Conservation (phyloP, 306 rosid species). For the Fragaria nilgerrensis region DNA sequence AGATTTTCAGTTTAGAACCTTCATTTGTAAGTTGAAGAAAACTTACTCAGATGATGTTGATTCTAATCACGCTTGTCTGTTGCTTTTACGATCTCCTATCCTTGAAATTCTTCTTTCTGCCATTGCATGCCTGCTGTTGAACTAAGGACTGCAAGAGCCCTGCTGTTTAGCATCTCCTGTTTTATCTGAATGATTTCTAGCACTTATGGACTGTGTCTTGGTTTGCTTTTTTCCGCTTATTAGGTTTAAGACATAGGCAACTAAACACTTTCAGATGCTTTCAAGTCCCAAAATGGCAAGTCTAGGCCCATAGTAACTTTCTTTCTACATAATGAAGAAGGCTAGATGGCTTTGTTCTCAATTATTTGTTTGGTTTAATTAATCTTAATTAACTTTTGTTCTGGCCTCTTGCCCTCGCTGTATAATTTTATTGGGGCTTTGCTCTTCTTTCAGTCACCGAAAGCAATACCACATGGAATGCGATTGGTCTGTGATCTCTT, state of each 20-base stretch:
- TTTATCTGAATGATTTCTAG: constrained; percentile 1
- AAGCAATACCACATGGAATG: not conserved
- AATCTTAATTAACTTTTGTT: not conserved
- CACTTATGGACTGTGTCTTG: not conserved
- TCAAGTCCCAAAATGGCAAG: not conserved
- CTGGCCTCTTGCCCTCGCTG: not conserved
- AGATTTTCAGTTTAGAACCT: not conserved
- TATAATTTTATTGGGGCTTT: not conserved
- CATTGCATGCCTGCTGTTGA: not conserved
- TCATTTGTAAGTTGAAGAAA: not conserved
- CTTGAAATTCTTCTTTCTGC: not conserved
- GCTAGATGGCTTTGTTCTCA: not conserved
- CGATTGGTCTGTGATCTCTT: not conserved
- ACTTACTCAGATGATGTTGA: not conserved
- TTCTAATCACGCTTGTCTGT: not conserved
- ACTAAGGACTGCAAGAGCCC: not conserved
- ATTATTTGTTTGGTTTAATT: not conserved
- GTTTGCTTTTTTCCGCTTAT: not conserved
- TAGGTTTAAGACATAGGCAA: not conserved
- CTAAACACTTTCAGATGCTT: not conserved
- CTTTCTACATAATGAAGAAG: not conserved
- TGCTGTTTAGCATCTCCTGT: not conserved
- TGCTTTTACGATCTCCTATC: not conserved
- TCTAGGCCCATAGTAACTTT: not conserved
- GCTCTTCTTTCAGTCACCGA: too few relatives aligned